Conservation (phyloP, 78 protist species). For the Dictyostelium firmibasis region DNA sequence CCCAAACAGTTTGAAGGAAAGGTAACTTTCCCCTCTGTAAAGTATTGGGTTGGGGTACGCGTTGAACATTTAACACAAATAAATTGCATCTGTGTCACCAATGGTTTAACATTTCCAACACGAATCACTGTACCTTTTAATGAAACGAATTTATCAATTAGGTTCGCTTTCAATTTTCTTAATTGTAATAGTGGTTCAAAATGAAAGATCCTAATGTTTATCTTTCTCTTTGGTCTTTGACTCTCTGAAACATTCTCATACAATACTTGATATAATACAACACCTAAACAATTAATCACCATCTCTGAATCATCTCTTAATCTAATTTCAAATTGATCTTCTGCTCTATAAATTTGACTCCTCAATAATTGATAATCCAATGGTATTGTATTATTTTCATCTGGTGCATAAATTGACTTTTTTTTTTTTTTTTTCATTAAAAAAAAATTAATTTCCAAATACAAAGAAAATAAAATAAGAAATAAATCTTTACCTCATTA, state of each 20-base stretch:
- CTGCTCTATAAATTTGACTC: background rate
- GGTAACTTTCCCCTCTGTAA: slow-evolving; percentile 34
- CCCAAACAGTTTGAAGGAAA: slow-evolving; percentile 51
- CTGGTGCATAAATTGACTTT: slow-evolving; percentile 54
- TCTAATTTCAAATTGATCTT: slow-evolving; percentile 12
- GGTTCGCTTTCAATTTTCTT: slow-evolving; percentile 1
- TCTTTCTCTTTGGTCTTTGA: slow-evolving; percentile 44
- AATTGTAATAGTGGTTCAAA: slow-evolving; percentile 15
- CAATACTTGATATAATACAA: slow-evolving; percentile 16
- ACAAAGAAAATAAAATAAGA: background rate
- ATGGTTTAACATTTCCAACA: slow-evolving; percentile 89
- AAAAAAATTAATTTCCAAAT: no score
- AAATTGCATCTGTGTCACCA: slow-evolving; percentile 83
- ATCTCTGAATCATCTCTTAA: slow-evolving; percentile 63
- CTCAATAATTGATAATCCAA: slow-evolving; percentile 33
- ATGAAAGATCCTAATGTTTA: slow-evolving; percentile 20
- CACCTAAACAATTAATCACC: slow-evolving; percentile 76
- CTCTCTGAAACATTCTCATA: background rate
- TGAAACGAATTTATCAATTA: slow-evolving; percentile 81
- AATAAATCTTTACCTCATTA: background rate
- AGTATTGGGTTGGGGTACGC: background rate
- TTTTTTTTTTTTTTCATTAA: no score
- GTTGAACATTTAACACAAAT: background rate
- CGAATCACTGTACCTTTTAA: slow-evolving; percentile 95
- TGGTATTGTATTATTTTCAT: slow-evolving; percentile 44